These are phyloP conservation scores for Ceratobasidium sp. DNA, from an alignment of 1,284 basidiomycete genomes.

Conservation along the genomic window DNA sequence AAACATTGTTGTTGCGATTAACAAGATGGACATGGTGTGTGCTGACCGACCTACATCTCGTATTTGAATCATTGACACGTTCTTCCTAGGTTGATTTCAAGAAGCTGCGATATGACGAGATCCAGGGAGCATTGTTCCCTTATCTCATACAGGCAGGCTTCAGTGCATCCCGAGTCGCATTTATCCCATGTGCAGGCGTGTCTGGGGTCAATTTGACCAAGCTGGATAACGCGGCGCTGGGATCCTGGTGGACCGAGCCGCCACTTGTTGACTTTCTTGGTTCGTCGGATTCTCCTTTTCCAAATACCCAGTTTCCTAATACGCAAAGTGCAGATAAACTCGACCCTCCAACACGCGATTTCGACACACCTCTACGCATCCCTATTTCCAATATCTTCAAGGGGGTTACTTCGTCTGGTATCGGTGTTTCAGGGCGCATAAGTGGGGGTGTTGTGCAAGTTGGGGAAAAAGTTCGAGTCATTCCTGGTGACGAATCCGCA, in stretches of 20 bases:
- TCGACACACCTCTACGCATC: constrained; percentile 80
- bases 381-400: constrained; percentile 97
- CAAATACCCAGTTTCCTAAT: neutral
- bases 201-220: constrained; percentile 85
- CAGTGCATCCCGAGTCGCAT: constrained; percentile 75
- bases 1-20: constrained; percentile 91
- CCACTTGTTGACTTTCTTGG: constrained; percentile 71
- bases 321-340: constrained; percentile 65
- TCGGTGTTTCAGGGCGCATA: constrained; percentile 85
- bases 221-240: constrained; percentile 59
- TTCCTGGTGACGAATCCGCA: constrained; percentile 92
- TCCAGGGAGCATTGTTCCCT: constrained; percentile 73
- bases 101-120: constrained; percentile 83
- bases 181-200: constrained; percentile 91
- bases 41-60: neutral
- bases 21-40: constrained; percentile 89
- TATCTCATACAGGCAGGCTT: constrained; percentile 93
- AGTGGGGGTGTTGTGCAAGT: constrained; percentile 90
- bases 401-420: constrained; percentile 71
- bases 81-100: constrained; percentile 78
- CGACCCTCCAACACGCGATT: constrained; percentile 80
- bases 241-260: constrained; percentile 84
- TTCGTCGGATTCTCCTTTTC: neutral
- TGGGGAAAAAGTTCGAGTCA: constrained; percentile 83
- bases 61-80: constrained; percentile 24